Conservation (phyloP, 2,329 filamentous ascomycete species). For the Calonectria ilicicola region DNA sequence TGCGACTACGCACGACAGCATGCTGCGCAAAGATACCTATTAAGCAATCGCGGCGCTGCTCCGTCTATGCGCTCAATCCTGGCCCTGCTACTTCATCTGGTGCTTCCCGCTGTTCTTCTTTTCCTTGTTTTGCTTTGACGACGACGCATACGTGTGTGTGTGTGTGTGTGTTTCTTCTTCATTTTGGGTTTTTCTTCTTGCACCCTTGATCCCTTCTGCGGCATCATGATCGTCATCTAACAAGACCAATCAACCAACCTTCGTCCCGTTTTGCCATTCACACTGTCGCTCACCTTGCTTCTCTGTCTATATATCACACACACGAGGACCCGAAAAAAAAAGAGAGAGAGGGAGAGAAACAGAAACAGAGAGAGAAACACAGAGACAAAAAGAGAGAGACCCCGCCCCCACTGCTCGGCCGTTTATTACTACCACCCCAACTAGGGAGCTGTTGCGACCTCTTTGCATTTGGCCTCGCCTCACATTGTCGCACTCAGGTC, state of each 20-base stretch:
- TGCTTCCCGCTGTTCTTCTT: not conserved
- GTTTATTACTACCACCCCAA: not conserved
- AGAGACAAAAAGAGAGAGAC: not conserved
- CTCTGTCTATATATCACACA: not conserved
- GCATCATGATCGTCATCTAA: conserved; percentile 20
- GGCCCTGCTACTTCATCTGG: not conserved
- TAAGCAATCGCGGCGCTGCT: conserved; percentile 40
- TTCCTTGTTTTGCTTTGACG: not conserved
- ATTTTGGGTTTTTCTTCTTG: not conserved
- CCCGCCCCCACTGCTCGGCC: not conserved
- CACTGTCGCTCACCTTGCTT: not conserved
- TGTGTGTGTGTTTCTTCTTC: not conserved
- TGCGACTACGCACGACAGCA: conserved; percentile 6
- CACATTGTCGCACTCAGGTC: not conserved
- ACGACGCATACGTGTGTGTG: not conserved
- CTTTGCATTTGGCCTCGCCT: not conserved
- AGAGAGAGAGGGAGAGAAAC: not conserved
- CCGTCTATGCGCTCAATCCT: conserved; percentile 20
- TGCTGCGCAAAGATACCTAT: conserved; percentile 27
- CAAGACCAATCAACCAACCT: not conserved
- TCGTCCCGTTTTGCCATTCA: not conserved
- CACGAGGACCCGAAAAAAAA: not conserved
- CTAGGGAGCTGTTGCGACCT: not conserved
- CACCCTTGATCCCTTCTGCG: not conserved
- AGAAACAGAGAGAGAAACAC: not conserved